Evolutionary conservation across 257 asterid species (phyloP).

Genomic region (Przewalskia tangutica): DNA sequence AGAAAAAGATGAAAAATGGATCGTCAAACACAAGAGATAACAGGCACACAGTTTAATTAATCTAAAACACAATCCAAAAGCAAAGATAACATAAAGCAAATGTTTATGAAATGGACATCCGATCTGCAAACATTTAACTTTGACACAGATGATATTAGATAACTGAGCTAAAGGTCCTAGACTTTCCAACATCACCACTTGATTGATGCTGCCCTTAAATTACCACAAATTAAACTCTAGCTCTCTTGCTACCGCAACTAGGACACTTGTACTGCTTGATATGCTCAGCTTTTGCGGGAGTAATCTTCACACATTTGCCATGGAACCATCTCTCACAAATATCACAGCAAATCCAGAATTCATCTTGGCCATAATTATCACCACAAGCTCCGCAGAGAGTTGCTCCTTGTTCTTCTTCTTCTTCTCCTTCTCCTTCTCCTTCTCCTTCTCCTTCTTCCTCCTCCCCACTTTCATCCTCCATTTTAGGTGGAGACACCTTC

Average conservation of each 20-base stretch:
- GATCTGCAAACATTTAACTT: constrained; percentile 23
- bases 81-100: constrained; percentile 6
- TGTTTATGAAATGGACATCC: constrained; percentile 15
- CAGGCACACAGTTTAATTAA: neutral
- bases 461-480: constrained; percentile 35
- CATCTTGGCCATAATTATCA: constrained; percentile 35
- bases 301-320: constrained; percentile 7
- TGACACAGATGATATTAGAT: neutral
- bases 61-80: constrained; percentile 5
- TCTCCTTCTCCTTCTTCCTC: constrained; percentile 30
- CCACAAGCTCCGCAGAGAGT: constrained; percentile 58
- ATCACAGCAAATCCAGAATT: constrained; percentile 19
- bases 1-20: neutral
- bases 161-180: constrained; percentile 10
- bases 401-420: constrained; percentile 46
- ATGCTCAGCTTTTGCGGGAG: constrained; percentile 5
- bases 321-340: constrained; percentile 8
- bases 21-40: neutral
- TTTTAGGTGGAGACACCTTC: constrained; percentile 27
- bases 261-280: constrained; percentile 9
- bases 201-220: neutral
- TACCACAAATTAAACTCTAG: neutral
- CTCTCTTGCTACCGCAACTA: constrained; percentile 5
- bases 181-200: constrained; percentile 8
- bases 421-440: constrained; percentile 10